Evolutionary conservation across 2,329 filamentous ascomycete genomes (phyloP).

Genomic region (Hymenoscyphus occultus): DNA sequence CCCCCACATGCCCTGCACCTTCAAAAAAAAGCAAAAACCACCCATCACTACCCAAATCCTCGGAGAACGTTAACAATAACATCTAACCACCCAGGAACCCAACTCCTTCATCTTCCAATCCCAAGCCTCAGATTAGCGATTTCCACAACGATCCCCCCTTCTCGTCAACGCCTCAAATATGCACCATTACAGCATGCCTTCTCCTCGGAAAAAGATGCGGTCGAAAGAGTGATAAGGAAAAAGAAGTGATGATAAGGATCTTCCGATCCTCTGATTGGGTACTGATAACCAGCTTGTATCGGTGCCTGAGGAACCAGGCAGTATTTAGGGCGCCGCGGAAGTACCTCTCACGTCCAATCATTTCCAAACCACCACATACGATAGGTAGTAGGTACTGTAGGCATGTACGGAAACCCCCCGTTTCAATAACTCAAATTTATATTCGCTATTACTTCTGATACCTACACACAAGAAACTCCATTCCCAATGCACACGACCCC

Average conservation of each 20-base stretch:
- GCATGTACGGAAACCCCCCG: no score
- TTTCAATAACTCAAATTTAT: not conserved
- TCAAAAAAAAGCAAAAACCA: not conserved
- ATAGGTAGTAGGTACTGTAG: no score
- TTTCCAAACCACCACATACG: no score
- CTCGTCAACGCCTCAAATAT: not conserved
- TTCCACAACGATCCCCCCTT: not conserved
- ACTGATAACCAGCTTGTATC: not conserved
- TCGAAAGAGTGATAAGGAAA: not conserved
- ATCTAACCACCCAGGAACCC: no score
- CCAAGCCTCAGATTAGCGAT: not conserved
- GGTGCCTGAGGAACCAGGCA: no score
- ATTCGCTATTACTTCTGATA: not conserved
- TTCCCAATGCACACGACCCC: no score
- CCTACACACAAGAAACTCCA: constrained; percentile 48
- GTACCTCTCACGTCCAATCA: no score
- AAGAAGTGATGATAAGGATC: not conserved
- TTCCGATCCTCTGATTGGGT: not conserved
- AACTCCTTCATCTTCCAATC: not conserved
- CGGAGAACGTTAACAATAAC: constrained; percentile 7
- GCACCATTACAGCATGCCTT: not conserved
- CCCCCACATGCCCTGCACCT: not conserved
- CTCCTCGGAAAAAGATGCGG: not conserved
- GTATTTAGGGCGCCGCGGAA: no score
- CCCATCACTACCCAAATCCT: constrained; percentile 10